These are phyloP conservation scores for Ophiostoma tasmaniense DNA, from an alignment of 2,329 filamentous ascomycete genomes.

Conservation along the genomic window DNA sequence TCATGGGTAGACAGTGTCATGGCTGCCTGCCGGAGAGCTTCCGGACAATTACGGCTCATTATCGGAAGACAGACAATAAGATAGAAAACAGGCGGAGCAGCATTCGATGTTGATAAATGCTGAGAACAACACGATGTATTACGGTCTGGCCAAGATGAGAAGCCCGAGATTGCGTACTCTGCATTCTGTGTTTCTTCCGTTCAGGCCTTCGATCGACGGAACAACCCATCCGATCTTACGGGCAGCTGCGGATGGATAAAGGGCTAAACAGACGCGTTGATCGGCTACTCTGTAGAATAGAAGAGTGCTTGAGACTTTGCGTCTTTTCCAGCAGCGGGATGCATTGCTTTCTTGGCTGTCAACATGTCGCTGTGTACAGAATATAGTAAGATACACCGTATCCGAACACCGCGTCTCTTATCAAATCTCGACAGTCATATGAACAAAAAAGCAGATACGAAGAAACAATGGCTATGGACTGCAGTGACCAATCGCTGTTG, in stretches of 20 bases:
- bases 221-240: conserved; percentile 2
- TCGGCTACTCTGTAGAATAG: neutral
- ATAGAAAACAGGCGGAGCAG: neutral
- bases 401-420: neutral
- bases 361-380: neutral
- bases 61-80: neutral
- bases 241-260: neutral
- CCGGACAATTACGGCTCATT: neutral
- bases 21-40: neutral
- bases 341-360: neutral
- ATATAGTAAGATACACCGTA: neutral
- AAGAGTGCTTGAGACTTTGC: neutral
- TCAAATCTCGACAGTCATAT: neutral
- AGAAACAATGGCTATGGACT: neutral
- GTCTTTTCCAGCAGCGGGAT: neutral
- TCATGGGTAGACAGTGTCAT: neutral
- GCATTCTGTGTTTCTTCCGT: neutral
- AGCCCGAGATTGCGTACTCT: neutral
- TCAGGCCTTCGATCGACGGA: neutral
- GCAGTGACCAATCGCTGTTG: neutral
- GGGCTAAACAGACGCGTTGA: neutral
- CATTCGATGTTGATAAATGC: neutral
- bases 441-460: neutral
- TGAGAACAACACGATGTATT: neutral
- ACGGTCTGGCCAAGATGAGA: neutral